phyloP scores from a whole-genome alignment of 192 early-diverging fungal genomes.

The Chytriomyces sp. region DNA sequence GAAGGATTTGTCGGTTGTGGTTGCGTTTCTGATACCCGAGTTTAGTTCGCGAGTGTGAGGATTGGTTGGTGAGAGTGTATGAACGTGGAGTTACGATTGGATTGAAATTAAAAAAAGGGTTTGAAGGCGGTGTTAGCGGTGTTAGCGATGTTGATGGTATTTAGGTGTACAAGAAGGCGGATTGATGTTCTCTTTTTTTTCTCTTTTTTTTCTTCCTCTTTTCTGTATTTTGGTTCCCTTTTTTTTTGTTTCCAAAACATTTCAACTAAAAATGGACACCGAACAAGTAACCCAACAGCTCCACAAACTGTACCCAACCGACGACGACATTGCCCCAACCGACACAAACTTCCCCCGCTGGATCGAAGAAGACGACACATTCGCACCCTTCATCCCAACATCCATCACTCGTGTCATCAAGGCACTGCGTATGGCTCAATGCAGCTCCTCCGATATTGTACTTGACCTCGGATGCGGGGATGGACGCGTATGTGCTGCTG shows the following conservation, averaged over 20 bases:
- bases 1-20: background rate
- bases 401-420: constrained; percentile 56
- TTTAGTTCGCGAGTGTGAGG: constrained; percentile 8
- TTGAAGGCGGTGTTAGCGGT: background rate
- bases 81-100: background rate
- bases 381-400: constrained; percentile 67
- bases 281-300: background rate
- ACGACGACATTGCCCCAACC: constrained; percentile 20
- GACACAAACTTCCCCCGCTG: constrained; percentile 58
- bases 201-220: constrained; percentile 10
- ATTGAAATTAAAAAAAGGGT: background rate
- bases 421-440: constrained; percentile 55
- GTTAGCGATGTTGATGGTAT: constrained; percentile 12
- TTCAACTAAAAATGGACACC: no score
- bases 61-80: background rate
- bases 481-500: constrained; percentile 62
- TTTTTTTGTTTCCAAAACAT: no score
- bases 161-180: constrained; percentile 4
- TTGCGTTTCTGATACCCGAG: constrained; percentile 20
- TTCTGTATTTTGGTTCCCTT: no score
- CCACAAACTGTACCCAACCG: background rate
- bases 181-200: no score
- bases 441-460: constrained; percentile 45
- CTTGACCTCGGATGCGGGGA: constrained; percentile 68
- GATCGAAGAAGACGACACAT: constrained; percentile 61